phyloP scores from a whole-genome alignment of 2,329 filamentous ascomycete genomes.

The Diaporthe vexans region DNA sequence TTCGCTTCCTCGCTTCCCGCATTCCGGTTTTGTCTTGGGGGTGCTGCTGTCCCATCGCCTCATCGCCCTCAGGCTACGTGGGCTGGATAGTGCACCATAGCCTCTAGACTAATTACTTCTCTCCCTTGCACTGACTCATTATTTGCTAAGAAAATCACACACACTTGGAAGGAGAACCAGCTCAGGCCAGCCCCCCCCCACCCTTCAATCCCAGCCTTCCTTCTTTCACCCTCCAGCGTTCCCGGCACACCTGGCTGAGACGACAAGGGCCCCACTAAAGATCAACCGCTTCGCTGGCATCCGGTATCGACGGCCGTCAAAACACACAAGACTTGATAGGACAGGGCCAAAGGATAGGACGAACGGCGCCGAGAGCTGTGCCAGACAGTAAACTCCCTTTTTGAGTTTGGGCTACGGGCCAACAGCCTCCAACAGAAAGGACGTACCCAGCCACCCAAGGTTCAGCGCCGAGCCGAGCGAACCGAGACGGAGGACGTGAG shows the following conservation, averaged over 20 bases:
- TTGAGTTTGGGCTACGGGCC: constrained; percentile 23
- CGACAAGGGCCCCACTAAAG: background rate
- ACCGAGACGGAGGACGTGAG: background rate
- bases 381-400: background rate
- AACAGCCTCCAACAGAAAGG: background rate
- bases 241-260: constrained; percentile 24
- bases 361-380: constrained; percentile 8
- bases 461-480: constrained; percentile 29
- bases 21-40: constrained; percentile 19
- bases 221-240: background rate
- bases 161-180: background rate
- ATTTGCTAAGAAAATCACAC: background rate
- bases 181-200: constrained; percentile 20
- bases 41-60: background rate
- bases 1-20: constrained; percentile 1
- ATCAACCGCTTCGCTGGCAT: constrained; percentile 24
- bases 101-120: background rate
- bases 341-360: constrained; percentile 5
- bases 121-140: constrained; percentile 17
- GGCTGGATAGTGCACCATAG: background rate
- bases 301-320: constrained; percentile 16
- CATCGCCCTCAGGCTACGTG: background rate
- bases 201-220: background rate
- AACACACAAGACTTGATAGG: background rate
- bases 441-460: constrained; percentile 12